Percentiles rank a stretch among this genome's conserved stretches.
phyloP scores from a whole-genome alignment of 495 filamentous ascomycete species.

The Penicillium soppii region DNA sequence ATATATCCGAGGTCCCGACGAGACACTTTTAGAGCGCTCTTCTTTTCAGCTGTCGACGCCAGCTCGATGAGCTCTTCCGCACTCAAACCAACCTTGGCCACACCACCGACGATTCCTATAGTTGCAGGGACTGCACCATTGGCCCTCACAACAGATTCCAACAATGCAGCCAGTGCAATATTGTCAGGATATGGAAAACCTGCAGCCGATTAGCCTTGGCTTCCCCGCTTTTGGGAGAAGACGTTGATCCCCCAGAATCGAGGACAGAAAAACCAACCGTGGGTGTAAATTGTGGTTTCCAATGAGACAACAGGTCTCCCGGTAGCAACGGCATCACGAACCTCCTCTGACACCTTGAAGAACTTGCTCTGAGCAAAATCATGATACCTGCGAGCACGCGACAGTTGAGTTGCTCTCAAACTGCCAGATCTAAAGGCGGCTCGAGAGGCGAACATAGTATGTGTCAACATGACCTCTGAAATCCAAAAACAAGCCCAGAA shows the following conservation, averaged over 20 bases:
- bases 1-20: slow-evolving; percentile 81
- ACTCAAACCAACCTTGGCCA: slow-evolving; percentile 75
- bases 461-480: background rate
- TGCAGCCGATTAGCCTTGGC: slow-evolving; percentile 37
- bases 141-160: slow-evolving; percentile 74
- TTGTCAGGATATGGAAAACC: slow-evolving; percentile 87
- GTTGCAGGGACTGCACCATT: slow-evolving; percentile 92
- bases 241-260: background rate
- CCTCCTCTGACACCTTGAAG: slow-evolving; percentile 77
- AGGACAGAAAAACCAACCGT: slow-evolving; percentile 48
- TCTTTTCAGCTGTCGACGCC: slow-evolving; percentile 60
- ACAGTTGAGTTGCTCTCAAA: slow-evolving; percentile 14
- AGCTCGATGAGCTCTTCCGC: slow-evolving; percentile 69
- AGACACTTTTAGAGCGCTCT: slow-evolving; percentile 74
- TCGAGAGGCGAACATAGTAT: slow-evolving; percentile 32
- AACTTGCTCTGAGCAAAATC: slow-evolving; percentile 48
- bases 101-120: slow-evolving; percentile 77
- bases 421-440: slow-evolving; percentile 22
- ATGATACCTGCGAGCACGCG: slow-evolving; percentile 30
- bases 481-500: no score
- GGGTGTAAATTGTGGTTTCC: slow-evolving; percentile 87
- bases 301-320: slow-evolving; percentile 84
- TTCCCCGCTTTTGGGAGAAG: slow-evolving; percentile 8
- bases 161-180: slow-evolving; percentile 61
- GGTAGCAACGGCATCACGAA: slow-evolving; percentile 68